Percentiles rank a stretch among this genome's conserved stretches.
Evolutionary conservation across 495 filamentous ascomycete genomes (phyloP).

Genomic region (Endocarpon pusillum): DNA sequence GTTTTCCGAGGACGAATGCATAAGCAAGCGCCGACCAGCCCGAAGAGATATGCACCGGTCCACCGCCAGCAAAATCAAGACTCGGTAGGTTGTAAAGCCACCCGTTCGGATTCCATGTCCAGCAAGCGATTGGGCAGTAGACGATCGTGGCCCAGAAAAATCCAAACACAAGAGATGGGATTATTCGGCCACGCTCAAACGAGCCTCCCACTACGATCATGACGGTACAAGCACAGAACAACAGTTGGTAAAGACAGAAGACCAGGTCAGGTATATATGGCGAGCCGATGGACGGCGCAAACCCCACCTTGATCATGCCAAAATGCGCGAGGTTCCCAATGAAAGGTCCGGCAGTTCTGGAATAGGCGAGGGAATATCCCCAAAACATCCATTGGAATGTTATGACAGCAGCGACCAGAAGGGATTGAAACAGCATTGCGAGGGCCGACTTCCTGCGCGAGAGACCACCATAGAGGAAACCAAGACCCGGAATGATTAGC

Average conservation of each 20-base stretch:
- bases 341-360: constrained; percentile 30
- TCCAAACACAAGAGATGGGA: constrained; percentile 37
- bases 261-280: constrained; percentile 36
- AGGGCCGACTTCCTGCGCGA: constrained; percentile 40
- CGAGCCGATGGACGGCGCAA: constrained; percentile 31
- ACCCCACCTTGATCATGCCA: constrained; percentile 32
- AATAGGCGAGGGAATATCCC: constrained; percentile 39
- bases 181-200: constrained; percentile 37
- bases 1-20: constrained; percentile 36
- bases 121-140: constrained; percentile 40
- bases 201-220: constrained; percentile 35
- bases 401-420: constrained; percentile 30
- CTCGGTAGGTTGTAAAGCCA: constrained; percentile 39
- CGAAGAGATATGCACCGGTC: constrained; percentile 38
- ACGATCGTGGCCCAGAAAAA: constrained; percentile 44
- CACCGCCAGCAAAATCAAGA: constrained; percentile 39
- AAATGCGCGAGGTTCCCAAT: constrained; percentile 37
- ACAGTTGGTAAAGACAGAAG: constrained; percentile 38
- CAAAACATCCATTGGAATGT: constrained; percentile 43
- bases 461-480: constrained; percentile 39
- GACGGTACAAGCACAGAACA: constrained; percentile 40
- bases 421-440: constrained; percentile 38
- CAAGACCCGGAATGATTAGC: constrained; percentile 43
- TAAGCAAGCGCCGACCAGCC: constrained; percentile 39
- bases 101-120: constrained; percentile 42